phyloP scores from a whole-genome alignment of 805 yeast species.

The Yamadazyma tumulicola region DNA sequence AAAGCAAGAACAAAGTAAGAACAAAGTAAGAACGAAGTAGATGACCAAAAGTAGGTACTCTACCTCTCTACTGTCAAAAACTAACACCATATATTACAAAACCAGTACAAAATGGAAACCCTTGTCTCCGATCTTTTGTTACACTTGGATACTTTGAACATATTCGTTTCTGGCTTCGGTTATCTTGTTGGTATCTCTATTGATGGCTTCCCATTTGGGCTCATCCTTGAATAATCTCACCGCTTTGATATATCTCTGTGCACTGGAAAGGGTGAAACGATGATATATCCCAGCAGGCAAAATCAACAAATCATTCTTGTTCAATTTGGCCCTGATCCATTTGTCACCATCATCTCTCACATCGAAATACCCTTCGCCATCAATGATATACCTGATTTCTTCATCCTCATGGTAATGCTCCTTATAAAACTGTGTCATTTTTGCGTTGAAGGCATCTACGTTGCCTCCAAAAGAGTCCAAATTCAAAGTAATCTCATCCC shows the following conservation, averaged over 20 bases:
- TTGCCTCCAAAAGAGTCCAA: conserved; percentile 61
- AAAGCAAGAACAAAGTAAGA: no score
- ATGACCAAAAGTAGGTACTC: no score
- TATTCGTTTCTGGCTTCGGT: conserved; percentile 36
- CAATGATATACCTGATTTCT: conserved; percentile 85
- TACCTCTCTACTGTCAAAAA: no score
- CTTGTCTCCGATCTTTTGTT: no score
- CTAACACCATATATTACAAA: no score
- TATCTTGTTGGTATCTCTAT: conserved; percentile 47
- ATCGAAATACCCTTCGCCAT: conserved; percentile 91
- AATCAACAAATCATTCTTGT: conserved; percentile 62
- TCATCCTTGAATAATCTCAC: conserved; percentile 85
- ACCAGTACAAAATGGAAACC: no score
- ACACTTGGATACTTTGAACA: conserved; percentile 27
- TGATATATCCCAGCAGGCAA: conserved; percentile 94
- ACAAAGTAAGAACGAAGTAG: no score
- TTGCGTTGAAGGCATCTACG: conserved; percentile 49
- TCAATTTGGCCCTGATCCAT: conserved; percentile 77
- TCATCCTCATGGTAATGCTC: conserved; percentile 97
- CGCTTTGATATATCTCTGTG: conserved; percentile 63
- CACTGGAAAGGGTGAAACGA: conserved; percentile 73
- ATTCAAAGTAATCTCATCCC: conserved; percentile 67
- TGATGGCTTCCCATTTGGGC: conserved; percentile 92
- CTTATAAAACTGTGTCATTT: conserved; percentile 65
- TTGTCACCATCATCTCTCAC: conserved; percentile 58